Base-by-base conservation (phyloP, 305 asterid species). In the Salvia sclarea region DNA sequence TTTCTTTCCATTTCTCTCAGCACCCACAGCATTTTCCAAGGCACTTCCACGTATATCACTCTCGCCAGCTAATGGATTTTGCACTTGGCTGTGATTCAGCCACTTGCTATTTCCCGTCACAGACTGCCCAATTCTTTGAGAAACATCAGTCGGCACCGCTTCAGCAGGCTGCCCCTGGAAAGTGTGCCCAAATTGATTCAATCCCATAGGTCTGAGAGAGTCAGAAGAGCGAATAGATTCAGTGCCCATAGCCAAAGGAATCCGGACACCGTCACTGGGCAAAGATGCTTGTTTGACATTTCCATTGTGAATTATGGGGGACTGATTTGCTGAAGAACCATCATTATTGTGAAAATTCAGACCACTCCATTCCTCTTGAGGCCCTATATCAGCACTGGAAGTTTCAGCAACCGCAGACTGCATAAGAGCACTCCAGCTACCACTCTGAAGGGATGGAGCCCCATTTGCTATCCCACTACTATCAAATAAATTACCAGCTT, bases 391-490 rank as follows among this genome's bases (percentile, higher is more conserved):
- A 64, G 78, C 81, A 64, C 92, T 73, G 38, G 95, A 86, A 69
- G 88, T 83, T 76, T 91, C 97, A 18, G 88, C 89, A 44, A 86
- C 95, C 16, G 97, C 97, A 57, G 97, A 85, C 75, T 88, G 97
- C 97, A 91, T 91, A 69, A 91, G 92, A 67, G 97, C 97, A 76
- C 97, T 91, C 97, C 96, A 91, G 82, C 91, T 86, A 58, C 97
- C 97, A 82, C 86, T 82, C 75, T 87, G 89, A 72, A 79, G 65
- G 56, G 96, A 84, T 61, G 92, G 77, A 50, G 75, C 49, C 14
- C 86, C 89, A 82, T 79, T 81, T 13, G 76, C 69, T 59, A 56
- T 63, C 21, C 83, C 90, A 35, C 75, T 78, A 62, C 79, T 72
- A 66, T 83, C 89, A 58, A 85, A 79, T 54, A 81, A 57, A 79